A percentile compares a stretch with the other conserved stretches of the same genome.
phyloP scores from a whole-genome alignment of 495 filamentous ascomycete species.

The Amniculicola lignicola region DNA sequence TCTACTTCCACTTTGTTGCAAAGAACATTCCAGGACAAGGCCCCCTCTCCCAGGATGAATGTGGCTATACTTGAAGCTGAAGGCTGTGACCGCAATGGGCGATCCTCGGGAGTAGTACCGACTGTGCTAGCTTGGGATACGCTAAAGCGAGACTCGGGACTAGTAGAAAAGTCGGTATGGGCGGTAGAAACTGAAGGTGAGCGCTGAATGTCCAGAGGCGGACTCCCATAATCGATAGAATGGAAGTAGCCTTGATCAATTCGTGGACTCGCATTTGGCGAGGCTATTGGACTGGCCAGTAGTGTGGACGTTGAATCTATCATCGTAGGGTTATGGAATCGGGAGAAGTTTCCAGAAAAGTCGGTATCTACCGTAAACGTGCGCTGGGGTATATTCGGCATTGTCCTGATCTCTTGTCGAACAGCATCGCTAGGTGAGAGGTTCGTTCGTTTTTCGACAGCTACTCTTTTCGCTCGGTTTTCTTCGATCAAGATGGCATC shows the following conservation, averaged over 20 bases:
- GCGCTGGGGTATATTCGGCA: slow-evolving; percentile 15
- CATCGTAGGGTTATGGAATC: slow-evolving; percentile 6
- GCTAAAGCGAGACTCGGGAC: slow-evolving; percentile 2
- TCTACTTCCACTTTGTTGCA: slow-evolving; percentile 18
- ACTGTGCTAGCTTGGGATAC: slow-evolving; percentile 1
- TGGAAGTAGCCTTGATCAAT: slow-evolving; percentile 9
- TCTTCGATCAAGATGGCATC: slow-evolving; percentile 26
- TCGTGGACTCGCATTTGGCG: slow-evolving; percentile 11
- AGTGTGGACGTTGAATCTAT: slow-evolving; percentile 11
- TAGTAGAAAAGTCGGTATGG: slow-evolving; percentile 1
- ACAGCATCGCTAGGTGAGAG: slow-evolving; percentile 25
- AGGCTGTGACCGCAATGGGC: neutral
- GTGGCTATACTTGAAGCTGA: slow-evolving; percentile 7
- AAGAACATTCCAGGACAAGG: slow-evolving; percentile 14
- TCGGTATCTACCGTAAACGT: slow-evolving; percentile 19
- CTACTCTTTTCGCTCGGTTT: slow-evolving; percentile 19
- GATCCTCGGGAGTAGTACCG: slow-evolving; percentile 18
- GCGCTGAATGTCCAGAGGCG: neutral
- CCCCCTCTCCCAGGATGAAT: slow-evolving; percentile 8
- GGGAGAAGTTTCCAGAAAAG: slow-evolving; percentile 7
- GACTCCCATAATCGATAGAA: slow-evolving; percentile 8
- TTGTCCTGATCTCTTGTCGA: slow-evolving; percentile 11
- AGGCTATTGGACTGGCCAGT: neutral
- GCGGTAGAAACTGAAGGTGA: slow-evolving; percentile 15
- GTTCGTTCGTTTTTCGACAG: slow-evolving; percentile 12